Percentiles rank a stretch among this genome's conserved stretches.
Evolutionary conservation across 768 basidiomycete species (phyloP).

Genomic region (Mycena polygramma): DNA sequence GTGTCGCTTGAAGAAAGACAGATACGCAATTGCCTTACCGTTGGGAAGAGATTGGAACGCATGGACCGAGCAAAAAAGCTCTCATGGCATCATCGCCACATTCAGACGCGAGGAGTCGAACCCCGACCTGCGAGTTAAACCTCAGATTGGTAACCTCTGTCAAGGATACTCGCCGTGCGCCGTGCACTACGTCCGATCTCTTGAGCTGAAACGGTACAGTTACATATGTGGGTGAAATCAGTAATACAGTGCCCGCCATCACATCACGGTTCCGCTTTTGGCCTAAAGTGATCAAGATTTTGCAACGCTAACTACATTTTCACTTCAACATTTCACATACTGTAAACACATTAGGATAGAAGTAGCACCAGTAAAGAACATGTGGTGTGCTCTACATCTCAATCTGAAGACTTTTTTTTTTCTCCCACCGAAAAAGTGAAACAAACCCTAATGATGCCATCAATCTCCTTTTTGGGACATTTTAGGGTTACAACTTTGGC

Average conservation of each 20-base stretch:
- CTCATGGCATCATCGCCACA: no score
- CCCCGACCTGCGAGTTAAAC: no score
- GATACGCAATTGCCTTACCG: no score
- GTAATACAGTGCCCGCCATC: not conserved
- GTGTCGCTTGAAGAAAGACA: no score
- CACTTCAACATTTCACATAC: not conserved
- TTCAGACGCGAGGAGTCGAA: no score
- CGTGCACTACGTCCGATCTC: no score
- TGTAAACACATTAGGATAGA: not conserved
- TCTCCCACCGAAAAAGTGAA: conserved; percentile 13
- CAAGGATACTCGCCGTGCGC: no score
- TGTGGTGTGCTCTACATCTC: not conserved
- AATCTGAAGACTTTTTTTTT: conserved; percentile 1
- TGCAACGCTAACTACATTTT: not conserved
- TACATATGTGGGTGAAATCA: no score
- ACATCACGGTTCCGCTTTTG: conserved; percentile 8
- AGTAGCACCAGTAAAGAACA: not conserved
- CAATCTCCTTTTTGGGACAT: conserved; percentile 2
- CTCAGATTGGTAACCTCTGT: no score
- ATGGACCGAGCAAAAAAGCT: no score
- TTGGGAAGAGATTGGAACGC: no score
- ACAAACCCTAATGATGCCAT: conserved; percentile 15
- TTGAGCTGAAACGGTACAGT: no score
- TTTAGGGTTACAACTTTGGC: not conserved
- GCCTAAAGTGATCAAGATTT: conserved; percentile 2